Evolutionary conservation across 176 grass and related monocot genomes (phyloP), one percentile per base, ranked within the genome.

Genomic region (Pharus latifolius): DNA sequence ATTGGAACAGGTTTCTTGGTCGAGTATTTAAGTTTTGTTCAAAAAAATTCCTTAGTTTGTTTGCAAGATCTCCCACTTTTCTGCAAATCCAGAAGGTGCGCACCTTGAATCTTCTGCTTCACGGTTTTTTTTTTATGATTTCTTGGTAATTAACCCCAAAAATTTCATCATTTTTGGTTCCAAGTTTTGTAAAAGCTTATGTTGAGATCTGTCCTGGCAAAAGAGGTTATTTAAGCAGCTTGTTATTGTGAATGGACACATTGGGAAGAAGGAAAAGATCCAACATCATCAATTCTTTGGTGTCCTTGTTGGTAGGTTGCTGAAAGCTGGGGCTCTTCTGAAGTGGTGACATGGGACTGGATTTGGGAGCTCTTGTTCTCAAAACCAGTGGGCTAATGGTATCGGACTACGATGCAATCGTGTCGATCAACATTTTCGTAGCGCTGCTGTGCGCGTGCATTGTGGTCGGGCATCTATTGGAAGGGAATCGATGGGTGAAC

Each of bases 361-460:
- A 70, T 78, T 76, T 78, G 84, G 89, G 67, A 27, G 69, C 57
- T 3, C 30, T 67, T 32, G 57, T 76, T n/a, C 30, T 80, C 63
- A 70, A 42, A 20, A 41, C 61, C 51, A 48, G 69, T 24, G 32
- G 56, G 2, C 15, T 84, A 12, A 13, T 16, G 51, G 67, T 63
- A 15, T 80, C 83, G 5, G 89, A 98, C 70, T 48, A 74, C 60
- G 49, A 71, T 51, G 77, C 89, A 44, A 80, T 97, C 46, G 78
- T 89, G 41, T 87, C 94, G 22, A 97, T 97, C 65, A 97, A 90
- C 77, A 90, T 92, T 60, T 97, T 92, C 78, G 64, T 97, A 23
- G 81, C 78, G 43, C 84, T 97, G 30, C 79, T 97, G 40, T 92
- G 94, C 67, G 76, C 70, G 62, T 97, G 94, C 89, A 89, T 97